A percentile compares a stretch with the other conserved stretches of the same genome.
phyloP scores from a whole-genome alignment of 192 early-diverging fungal species.

The Coemansia sp. region DNA sequence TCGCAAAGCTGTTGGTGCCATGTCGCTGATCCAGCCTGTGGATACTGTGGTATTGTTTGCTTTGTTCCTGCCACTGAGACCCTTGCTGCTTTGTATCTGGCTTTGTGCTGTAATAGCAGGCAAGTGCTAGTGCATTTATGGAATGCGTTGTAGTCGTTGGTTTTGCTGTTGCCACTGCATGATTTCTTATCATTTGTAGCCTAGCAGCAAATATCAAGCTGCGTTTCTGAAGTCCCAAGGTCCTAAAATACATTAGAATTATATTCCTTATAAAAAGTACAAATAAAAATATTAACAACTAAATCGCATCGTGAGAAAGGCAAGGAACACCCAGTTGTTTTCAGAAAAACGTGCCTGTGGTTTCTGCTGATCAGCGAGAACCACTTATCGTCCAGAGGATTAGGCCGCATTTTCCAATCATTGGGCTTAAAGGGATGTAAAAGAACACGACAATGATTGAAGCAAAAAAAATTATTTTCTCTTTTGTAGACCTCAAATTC shows the following conservation, averaged over 20 bases:
- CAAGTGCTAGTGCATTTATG: neutral
- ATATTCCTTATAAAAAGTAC: neutral
- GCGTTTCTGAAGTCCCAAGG: neutral
- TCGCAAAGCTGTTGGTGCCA: neutral
- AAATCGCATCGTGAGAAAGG: neutral
- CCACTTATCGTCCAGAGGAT: no score
- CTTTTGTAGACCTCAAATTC: neutral
- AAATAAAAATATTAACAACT: neutral
- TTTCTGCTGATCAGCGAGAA: no score
- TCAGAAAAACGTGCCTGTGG: no score
- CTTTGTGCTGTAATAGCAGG: neutral
- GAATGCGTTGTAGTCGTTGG: neutral
- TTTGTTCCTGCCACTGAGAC: neutral
- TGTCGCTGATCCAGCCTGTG: conserved; percentile 1
- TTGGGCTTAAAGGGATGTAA: neutral
- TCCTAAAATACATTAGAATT: neutral
- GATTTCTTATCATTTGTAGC: neutral
- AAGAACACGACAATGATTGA: neutral
- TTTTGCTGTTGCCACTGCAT: neutral
- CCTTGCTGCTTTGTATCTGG: neutral
- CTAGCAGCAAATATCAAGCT: neutral
- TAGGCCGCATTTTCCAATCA: no score
- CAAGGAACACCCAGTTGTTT: no score
- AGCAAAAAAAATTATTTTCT: neutral
- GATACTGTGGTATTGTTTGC: neutral